A percentile compares a stretch with the other conserved stretches of the same genome.
phyloP scores from a whole-genome alignment of 257 asterid genomes.

The Datura wrightii region DNA sequence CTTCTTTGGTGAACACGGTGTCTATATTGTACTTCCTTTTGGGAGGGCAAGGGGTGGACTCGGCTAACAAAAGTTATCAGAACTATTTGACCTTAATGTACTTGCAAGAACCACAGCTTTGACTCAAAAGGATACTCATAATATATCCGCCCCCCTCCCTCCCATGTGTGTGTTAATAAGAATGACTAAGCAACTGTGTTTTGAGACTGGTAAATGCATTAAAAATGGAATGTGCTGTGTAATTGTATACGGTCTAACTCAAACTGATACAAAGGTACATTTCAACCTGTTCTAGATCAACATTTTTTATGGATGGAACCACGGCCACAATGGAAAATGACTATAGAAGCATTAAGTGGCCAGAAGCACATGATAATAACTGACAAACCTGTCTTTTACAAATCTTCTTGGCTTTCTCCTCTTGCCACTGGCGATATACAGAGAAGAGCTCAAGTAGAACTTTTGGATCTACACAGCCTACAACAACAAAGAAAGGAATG shows the following conservation, averaged over 20 bases:
- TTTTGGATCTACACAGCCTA: conserved; percentile 81
- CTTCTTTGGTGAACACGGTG: not conserved
- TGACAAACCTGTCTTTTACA: conserved; percentile 73
- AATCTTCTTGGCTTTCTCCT: conserved; percentile 64
- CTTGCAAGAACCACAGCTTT: conserved; percentile 2
- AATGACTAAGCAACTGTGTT: not conserved
- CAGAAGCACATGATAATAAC: conserved; percentile 23
- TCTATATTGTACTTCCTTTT: not conserved
- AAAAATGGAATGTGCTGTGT: not conserved
- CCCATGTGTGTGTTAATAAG: not conserved
- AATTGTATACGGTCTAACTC: not conserved
- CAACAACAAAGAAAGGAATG: conserved; percentile 32
- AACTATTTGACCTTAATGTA: not conserved
- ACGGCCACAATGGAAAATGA: not conserved
- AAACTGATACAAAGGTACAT: conserved; percentile 1
- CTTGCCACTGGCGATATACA: conserved; percentile 85
- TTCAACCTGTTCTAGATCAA: not conserved
- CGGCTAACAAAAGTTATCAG: not conserved
- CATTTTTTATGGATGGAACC: not conserved
- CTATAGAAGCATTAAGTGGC: not conserved
- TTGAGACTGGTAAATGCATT: not conserved
- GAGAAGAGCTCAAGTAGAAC: conserved; percentile 89
- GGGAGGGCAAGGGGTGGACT: not conserved
- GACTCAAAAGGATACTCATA: not conserved
- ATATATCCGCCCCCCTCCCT: not conserved